Evolutionary conservation across 2,329 filamentous ascomycete genomes (phyloP), one percentile per base, ranked within the genome.

Genomic region (Colletotrichum echinochloae): DNA sequence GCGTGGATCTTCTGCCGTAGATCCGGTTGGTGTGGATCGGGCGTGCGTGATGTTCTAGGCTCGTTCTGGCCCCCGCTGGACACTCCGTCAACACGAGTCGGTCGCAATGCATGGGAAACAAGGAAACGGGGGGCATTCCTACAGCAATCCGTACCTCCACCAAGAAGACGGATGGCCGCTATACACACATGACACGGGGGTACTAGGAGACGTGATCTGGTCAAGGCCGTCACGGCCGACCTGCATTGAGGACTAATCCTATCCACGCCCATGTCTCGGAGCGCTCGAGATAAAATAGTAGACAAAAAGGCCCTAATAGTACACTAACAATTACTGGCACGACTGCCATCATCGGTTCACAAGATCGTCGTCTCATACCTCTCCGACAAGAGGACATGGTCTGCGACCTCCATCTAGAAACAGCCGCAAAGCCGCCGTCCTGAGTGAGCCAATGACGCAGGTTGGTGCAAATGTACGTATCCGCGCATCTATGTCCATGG

Each of bases 261-360:
- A 44, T 44, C 60, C 65, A 55, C 60, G 48, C 60, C 55, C 60
- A 52, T 67, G 35, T 55, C 49, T 65, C 48, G 69, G 66, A 61
- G 66, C 66, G 60, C 35, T 66, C 62, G 56, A 71, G 54, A 62
- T 66, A 54, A 60, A 60, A 66, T 66, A 72, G 62, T 66, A 66
- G 59, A 61, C 68, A 65, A 66, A 60, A 72, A 61, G 68, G 60
- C 60, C 60, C 20, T 71, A 68, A 71, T 72, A 60, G 60, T 72
- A 72, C 71, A 72, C 63, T 71, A 71, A 52, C 66, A 66, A 72
- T 72, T 72, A 72, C 46, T 61, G 68, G 64, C 71, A 72, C 49
- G 60, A 63, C 69, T 65, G 48, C 37, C 37, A 70, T 59, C 20
- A 46, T 30, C 39, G 60, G 66, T 48, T 39, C 46, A 12, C 35